These are phyloP conservation scores for Phytophthora citrophthora DNA, from an alignment of 352 stramenopile genomes.

Conservation along the genomic window DNA sequence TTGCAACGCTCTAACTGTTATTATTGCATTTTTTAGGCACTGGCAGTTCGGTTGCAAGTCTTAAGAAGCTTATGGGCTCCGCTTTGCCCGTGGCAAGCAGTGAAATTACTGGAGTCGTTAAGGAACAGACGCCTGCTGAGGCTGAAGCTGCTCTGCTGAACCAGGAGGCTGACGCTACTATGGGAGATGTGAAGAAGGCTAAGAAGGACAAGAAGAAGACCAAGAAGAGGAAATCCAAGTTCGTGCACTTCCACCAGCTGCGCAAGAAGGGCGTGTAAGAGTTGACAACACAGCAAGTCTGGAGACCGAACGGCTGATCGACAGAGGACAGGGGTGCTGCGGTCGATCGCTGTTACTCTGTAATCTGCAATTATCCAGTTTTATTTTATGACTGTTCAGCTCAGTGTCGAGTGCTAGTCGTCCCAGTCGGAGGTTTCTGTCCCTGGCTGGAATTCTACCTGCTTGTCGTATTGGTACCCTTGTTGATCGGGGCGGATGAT, in stretches of 20 bases:
- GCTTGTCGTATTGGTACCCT: conserved; percentile 76
- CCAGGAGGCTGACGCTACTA: conserved; percentile 44
- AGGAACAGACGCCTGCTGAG: conserved; percentile 39
- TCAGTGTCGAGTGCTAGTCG: conserved; percentile 34
- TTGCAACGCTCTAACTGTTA: conserved; percentile 7
- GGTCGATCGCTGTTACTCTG: conserved; percentile 39
- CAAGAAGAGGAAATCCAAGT: conserved; percentile 83
- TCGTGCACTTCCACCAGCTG: conserved; percentile 87
- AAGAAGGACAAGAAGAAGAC: conserved; percentile 65
- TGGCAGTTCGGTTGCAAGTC: conserved; percentile 60
- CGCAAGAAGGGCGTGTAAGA: conserved; percentile 89
- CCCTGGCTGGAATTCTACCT: conserved; percentile 52
- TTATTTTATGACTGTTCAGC: conserved; percentile 57
- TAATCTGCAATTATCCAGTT: conserved; percentile 56
- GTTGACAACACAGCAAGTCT: conserved; percentile 8
- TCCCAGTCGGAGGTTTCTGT: conserved; percentile 70
- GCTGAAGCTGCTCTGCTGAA: conserved; percentile 60
- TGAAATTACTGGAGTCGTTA: conserved; percentile 52
- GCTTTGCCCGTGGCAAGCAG: conserved; percentile 52
- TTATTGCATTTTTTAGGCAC: conserved; percentile 28
- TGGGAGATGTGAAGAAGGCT: conserved; percentile 54
- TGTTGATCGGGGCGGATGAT: conserved; percentile 58
- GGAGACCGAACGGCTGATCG: conserved; percentile 27
- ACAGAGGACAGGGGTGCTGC: conserved; percentile 6
- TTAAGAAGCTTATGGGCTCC: conserved; percentile 79